Evolutionary conservation across 148 eudicot species (phyloP), one percentile per base, ranked within the genome.

Genomic region (Cornus controversa): DNA sequence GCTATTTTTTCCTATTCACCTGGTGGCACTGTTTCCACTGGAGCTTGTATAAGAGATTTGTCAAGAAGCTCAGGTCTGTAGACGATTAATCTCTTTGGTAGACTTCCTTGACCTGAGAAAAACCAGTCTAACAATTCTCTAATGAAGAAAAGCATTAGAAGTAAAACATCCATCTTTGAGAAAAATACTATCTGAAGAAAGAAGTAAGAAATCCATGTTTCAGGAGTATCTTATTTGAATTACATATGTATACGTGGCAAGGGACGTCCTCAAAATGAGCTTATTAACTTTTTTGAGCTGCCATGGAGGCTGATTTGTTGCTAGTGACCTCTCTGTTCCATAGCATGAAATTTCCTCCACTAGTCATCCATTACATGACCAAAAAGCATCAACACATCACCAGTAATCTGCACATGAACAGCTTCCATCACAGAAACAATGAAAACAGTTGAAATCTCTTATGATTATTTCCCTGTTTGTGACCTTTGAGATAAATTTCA

Each of bases 351-450:
- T 14, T 45, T 54, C 20, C 62, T 54, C 62, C 23, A 54, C 22
- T 60, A 5, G 64, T 58, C 64, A 60, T 25, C 64, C 64, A 14
- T 14, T 60, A 20, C 57, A 60, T 60, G 64, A 54, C 75, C 22
- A 28, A 27, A 5, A 47, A 15, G 18, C 23, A 9, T n/a, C 37
- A 50, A 14, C 9, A 50, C 16, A 34, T 83, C 72, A 85, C 88
- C 90, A 88, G 72, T 85, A 85, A 82, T 85, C 86, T 65, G 29
- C 83, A 66, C 90, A 85, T 10, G 90, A 85, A 70, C 90, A 87
- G 16, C 11, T 31, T 28, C 87, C 90, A 80, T 85, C 82, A 72
- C 54, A 62, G 57, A 88, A 85, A 60, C 77, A 64, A 75, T 88
- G 90, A 71, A 85, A 85, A 26, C 83, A 85, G 64, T 88, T 88